phyloP scores from a whole-genome alignment of 228 moss, liverwort and hornwort species.

The Sphagnum magellanicum region DNA sequence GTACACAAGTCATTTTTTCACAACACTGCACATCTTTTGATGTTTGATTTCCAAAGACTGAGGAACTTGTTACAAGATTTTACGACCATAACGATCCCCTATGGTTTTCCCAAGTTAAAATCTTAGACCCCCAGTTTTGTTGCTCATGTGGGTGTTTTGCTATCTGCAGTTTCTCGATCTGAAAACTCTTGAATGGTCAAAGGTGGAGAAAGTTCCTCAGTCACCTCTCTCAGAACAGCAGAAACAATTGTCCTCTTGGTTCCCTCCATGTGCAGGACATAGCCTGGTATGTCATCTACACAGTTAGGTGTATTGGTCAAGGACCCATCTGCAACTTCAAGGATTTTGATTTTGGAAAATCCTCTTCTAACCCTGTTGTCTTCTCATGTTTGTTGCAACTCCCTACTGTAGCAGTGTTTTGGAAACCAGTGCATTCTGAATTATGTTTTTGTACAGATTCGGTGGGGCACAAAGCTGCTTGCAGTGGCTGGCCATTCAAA shows the following conservation, averaged over 20 bases:
- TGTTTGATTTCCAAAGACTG: too few relatives aligned
- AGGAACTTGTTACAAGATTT: too few relatives aligned
- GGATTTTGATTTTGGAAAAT: neutral
- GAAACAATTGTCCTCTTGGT: conserved; percentile 37
- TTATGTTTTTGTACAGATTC: conserved; percentile 23
- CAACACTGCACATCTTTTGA: too few relatives aligned
- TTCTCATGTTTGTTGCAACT: neutral
- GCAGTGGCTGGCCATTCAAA: conserved; percentile 82
- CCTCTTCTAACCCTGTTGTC: neutral
- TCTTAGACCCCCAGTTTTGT: too few relatives aligned
- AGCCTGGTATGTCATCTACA: conserved; percentile 21
- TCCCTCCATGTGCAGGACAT: conserved; percentile 87
- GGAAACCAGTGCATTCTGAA: neutral
- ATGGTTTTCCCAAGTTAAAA: too few relatives aligned
- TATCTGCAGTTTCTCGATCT: conserved; percentile 48
- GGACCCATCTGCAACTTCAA: neutral
- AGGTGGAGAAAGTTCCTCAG: conserved; percentile 51
- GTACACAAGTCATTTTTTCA: conserved; percentile 9
- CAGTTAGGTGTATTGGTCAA: conserved; percentile 4
- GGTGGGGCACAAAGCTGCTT: conserved; percentile 66
- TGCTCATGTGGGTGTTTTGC: neutral
- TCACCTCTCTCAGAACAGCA: conserved; percentile 43
- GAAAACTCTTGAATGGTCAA: conserved; percentile 70
- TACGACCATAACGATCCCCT: too few relatives aligned
- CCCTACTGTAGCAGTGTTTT: too few relatives aligned